Conservation (phyloP, 805 yeast species). For the Teunomyces lycoperdinae region DNA sequence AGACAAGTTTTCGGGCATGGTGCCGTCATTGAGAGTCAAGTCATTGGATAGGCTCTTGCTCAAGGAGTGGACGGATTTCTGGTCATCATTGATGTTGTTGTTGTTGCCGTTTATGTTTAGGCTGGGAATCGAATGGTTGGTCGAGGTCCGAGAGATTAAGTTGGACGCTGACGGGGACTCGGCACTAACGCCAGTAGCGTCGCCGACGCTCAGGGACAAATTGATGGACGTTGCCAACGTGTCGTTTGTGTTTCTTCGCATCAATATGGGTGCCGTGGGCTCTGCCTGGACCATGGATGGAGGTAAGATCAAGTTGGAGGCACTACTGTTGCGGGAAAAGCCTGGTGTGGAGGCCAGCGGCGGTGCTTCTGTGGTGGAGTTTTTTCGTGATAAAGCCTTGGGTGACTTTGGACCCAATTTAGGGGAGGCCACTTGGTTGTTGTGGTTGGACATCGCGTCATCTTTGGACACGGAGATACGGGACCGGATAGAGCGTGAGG, state of each 20-base stretch:
- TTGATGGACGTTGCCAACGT: conserved; percentile 8
- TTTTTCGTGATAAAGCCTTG: conserved; percentile 28
- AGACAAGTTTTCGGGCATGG: background rate
- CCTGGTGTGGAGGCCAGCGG: conserved; percentile 1
- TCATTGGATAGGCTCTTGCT: conserved; percentile 2
- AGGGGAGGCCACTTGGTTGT: conserved; percentile 17
- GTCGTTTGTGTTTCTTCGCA: conserved; percentile 50
- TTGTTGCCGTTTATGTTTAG: conserved; percentile 5
- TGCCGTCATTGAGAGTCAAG: background rate
- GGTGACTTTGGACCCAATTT: conserved; percentile 27
- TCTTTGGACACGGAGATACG: conserved; percentile 21
- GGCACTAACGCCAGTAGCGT: background rate
- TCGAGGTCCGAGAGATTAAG: conserved; percentile 17
- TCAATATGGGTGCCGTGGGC: conserved; percentile 72
- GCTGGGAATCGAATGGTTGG: conserved; percentile 21
- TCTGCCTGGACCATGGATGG: conserved; percentile 67
- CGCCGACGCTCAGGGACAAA: conserved; percentile 10
- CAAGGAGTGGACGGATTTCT: background rate
- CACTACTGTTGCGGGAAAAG: conserved; percentile 6
- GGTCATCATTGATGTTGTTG: background rate
- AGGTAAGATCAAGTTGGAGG: conserved; percentile 41
- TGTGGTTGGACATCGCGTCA: conserved; percentile 15
- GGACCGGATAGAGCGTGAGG: conserved; percentile 46
- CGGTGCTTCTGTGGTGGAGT: conserved; percentile 19
- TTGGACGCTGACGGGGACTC: conserved; percentile 14